Base-by-base conservation (phyloP, 139 green algal genomes). In the Zygnema circumcarinatum region DNA sequence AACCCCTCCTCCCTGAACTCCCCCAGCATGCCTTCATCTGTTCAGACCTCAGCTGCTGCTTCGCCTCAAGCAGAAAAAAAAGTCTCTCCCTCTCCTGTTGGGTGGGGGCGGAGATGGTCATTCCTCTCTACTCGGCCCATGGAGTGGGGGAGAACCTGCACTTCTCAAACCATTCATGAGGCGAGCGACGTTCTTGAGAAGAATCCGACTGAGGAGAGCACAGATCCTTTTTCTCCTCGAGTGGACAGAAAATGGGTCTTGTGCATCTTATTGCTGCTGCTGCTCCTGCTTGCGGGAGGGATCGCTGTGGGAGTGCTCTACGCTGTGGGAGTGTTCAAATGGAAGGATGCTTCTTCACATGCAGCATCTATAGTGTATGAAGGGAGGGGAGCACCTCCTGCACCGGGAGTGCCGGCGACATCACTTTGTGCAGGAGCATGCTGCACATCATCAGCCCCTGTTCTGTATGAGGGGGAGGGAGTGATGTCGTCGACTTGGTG, bases 401-500 rank as follows among this genome's bases (percentile, higher is more conserved):
- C 16, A 62, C 47, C 47, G 7, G 47, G 47, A 62, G 47, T 62
- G 7, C 47, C 47, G 16, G 7, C 7, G 47, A 62, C 7, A 25
- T 62, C 47, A 16, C 7, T 62, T 62, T 62, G 47, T 62, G 7
- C 7, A 7, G 16, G 7, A 25, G 16, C 47, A 25, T 62, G 47
- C 16, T 62, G 47, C 16, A 62, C 47, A 25, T 62, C 47, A 25
- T 62, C 47, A 25, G 7, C 47, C 16, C 47, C 47, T 16, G 16
- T 16, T 62, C 47, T 62, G 7, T 62, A 62, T 62, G 47, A 62
- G 16, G 47, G 47, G 16, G 47, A 62, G 47, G 47, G 47, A 62
- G 53, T 54, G 40, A 79, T 86, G 20, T 35, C 73, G 29, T 79
- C 40, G 36, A 40, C 29, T 38, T 86, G 79, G 79, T 86, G 41